Conservation (phyloP, 108 stramenopile species). For the Pseudonitzschia multiseries region DNA sequence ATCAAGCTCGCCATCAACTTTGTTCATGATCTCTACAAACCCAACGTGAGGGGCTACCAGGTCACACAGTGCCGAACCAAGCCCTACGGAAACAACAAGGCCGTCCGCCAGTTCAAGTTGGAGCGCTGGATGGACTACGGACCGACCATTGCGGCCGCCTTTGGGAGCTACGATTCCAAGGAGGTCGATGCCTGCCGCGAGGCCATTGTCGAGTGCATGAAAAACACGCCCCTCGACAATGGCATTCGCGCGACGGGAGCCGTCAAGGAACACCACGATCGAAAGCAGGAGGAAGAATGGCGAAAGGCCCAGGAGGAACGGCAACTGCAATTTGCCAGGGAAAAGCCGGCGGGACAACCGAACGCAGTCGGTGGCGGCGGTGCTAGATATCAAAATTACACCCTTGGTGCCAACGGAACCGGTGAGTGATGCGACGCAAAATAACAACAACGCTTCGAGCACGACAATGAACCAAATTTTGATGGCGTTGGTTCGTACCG, state of each 20-base stretch:
- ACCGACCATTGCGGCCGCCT: conserved; percentile 89
- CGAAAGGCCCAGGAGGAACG: not conserved
- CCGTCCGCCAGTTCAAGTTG: conserved; percentile 88
- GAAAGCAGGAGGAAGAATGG: conserved; percentile 13
- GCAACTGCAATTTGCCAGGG: not conserved
- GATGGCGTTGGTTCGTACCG: too few relatives aligned
- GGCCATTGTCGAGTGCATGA: conserved; percentile 82
- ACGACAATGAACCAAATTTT: too few relatives aligned
- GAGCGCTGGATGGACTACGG: conserved; percentile 94
- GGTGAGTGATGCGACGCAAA: not conserved
- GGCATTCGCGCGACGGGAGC: conserved; percentile 64
- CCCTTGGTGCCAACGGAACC: not conserved
- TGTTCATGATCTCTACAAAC: conserved; percentile 84
- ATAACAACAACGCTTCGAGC: too few relatives aligned
- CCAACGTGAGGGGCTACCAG: conserved; percentile 85
- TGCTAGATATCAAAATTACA: conserved; percentile 30
- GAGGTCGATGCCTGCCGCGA: conserved; percentile 74
- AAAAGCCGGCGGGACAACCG: too few relatives aligned
- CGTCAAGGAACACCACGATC: conserved; percentile 39
- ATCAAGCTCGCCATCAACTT: conserved; percentile 89
- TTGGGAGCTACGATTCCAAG: conserved; percentile 77
- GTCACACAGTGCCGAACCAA: conserved; percentile 82
- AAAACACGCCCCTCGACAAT: conserved; percentile 62
- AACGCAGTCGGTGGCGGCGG: not conserved
- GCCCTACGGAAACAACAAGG: conserved; percentile 70